A percentile compares a stretch with the other conserved stretches of the same genome.
These are phyloP conservation scores for Fraxinus paxiana DNA, from an alignment of 305 asterid species.

Conservation along the genomic window DNA sequence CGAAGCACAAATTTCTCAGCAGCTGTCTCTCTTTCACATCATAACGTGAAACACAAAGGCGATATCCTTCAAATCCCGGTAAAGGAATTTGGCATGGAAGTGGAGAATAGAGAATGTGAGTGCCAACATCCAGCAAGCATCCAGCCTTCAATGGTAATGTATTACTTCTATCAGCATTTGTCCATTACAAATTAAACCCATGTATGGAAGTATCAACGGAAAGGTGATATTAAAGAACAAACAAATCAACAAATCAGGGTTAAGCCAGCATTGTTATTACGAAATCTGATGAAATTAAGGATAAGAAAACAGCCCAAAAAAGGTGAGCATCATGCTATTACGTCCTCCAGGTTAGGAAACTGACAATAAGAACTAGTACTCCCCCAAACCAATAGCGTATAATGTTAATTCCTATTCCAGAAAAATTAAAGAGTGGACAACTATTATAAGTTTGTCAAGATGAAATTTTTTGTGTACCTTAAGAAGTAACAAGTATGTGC, in stretches of 20 bases:
- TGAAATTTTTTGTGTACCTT: background rate
- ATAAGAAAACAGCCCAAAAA: background rate
- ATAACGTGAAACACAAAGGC: conserved; percentile 75
- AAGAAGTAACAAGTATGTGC: background rate
- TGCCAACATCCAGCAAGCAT: conserved; percentile 66
- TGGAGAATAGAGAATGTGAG: conserved; percentile 88
- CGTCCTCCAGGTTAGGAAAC: background rate
- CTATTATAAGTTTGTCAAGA: background rate
- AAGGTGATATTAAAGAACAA: conserved; percentile 5
- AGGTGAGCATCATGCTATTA: background rate
- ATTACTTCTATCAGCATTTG: conserved; percentile 29
- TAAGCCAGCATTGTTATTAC: background rate
- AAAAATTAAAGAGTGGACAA: background rate
- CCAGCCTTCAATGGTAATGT: conserved; percentile 63
- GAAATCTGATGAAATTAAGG: conserved; percentile 9
- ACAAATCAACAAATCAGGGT: conserved; percentile 9
- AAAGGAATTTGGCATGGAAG: conserved; percentile 85
- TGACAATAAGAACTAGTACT: conserved; percentile 7
- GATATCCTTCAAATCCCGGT: conserved; percentile 60
- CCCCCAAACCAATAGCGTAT: conserved; percentile 9
- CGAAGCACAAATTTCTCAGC: conserved; percentile 76
- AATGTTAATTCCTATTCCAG: background rate
- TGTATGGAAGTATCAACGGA: background rate
- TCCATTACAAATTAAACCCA: conserved; percentile 2
- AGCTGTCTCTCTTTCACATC: conserved; percentile 64